Conservation (phyloP, 2,329 filamentous ascomycete species). For the Didymella pomorum region DNA sequence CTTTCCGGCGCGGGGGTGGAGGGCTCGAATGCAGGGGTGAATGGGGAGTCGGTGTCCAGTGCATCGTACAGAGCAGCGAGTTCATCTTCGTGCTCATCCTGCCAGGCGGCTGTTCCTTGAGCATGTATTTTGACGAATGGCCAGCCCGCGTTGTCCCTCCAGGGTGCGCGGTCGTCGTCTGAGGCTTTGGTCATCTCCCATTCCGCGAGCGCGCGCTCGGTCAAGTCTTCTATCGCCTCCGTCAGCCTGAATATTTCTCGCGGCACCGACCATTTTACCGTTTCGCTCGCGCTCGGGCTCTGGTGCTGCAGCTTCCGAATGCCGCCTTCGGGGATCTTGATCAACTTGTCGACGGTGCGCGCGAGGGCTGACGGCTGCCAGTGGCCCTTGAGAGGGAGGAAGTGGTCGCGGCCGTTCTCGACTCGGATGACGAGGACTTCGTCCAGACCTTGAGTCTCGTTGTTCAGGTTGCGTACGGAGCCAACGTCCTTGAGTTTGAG, state of each 20-base stretch:
- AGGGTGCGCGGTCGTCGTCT: conserved; percentile 56
- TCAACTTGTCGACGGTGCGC: conserved; percentile 85
- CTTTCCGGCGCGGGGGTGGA: conserved; percentile 71
- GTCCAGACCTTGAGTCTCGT: conserved; percentile 71
- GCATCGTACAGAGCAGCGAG: conserved; percentile 65
- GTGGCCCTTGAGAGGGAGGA: conserved; percentile 77
- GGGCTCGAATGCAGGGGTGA: conserved; percentile 65
- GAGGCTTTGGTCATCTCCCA: conserved; percentile 65
- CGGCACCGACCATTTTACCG: conserved; percentile 79
- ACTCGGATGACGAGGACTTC: conserved; percentile 90
- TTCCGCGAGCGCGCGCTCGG: conserved; percentile 66
- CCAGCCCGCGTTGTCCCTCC: conserved; percentile 65
- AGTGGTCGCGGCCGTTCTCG: conserved; percentile 85
- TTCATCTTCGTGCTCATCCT: conserved; percentile 52
- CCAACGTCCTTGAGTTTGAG: conserved; percentile 70
- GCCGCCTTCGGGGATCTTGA: conserved; percentile 78
- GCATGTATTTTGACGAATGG: conserved; percentile 59
- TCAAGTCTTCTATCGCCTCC: conserved; percentile 73
- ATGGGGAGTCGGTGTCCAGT: conserved; percentile 72
- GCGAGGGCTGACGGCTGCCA: conserved; percentile 88
- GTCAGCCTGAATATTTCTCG: conserved; percentile 90
- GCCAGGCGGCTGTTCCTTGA: conserved; percentile 53
- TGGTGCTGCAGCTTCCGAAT: conserved; percentile 75
- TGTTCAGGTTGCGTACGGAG: conserved; percentile 75
- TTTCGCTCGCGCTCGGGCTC: conserved; percentile 55